These are phyloP conservation scores for Galerina marginata DNA, from an alignment of 768 basidiomycete genomes.

Conservation along the genomic window DNA sequence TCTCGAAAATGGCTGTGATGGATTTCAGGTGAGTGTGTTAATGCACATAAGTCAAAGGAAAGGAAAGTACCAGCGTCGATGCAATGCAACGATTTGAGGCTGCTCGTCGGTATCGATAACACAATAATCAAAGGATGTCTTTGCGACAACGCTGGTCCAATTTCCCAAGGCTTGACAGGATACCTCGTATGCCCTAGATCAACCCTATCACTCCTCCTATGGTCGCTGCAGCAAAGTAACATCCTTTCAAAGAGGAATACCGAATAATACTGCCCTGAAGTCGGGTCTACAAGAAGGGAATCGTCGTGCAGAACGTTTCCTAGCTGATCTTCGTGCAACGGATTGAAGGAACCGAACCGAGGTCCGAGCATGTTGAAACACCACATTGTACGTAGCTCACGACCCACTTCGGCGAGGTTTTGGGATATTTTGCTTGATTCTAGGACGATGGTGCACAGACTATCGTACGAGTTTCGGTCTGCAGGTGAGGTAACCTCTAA, in stretches of 20 bases:
- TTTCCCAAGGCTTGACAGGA: constrained; percentile 43
- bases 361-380: constrained; percentile 29
- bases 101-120: constrained; percentile 35
- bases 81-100: constrained; percentile 30
- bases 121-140: constrained; percentile 33
- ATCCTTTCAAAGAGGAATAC: constrained; percentile 43
- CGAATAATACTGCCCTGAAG: constrained; percentile 26
- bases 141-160: constrained; percentile 40
- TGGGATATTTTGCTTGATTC: constrained; percentile 35
- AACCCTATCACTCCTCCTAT: constrained; percentile 13
- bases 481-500: constrained; percentile 33
- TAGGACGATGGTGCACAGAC: constrained; percentile 38
- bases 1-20: constrained; percentile 31
- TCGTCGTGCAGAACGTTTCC: constrained; percentile 43
- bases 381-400: constrained; percentile 40
- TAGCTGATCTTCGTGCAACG: constrained; percentile 32
- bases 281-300: constrained; percentile 28
- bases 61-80: constrained; percentile 30
- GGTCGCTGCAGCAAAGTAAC: constrained; percentile 40
- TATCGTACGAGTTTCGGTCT: constrained; percentile 34
- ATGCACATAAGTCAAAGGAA: background rate
- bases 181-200: constrained; percentile 25
- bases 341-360: constrained; percentile 33
- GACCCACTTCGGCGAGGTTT: constrained; percentile 44
- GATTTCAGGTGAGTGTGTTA: constrained; percentile 8